Percentiles rank a stretch among this genome's conserved stretches.
These are phyloP conservation scores for Backusella parvicylindrica DNA, from an alignment of 192 early-diverging fungal species.

Conservation along the genomic window DNA sequence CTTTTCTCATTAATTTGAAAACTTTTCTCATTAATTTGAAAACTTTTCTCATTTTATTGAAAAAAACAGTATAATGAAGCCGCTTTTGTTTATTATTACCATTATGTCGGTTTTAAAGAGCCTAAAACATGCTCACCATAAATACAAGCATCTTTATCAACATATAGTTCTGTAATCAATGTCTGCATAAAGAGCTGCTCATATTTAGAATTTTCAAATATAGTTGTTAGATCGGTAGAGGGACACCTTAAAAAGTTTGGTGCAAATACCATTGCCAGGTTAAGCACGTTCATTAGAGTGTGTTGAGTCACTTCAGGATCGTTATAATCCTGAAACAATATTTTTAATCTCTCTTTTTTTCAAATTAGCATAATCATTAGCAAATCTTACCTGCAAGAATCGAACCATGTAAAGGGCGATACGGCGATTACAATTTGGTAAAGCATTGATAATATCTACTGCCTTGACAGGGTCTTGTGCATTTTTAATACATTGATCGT, in stretches of 20 bases:
- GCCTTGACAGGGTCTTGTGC: slow-evolving; percentile 47
- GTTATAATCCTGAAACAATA: slow-evolving; percentile 55
- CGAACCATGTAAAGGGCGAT: slow-evolving; percentile 79
- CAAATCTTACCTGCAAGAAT: slow-evolving; percentile 71
- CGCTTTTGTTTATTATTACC: no score
- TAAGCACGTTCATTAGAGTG: slow-evolving; percentile 88
- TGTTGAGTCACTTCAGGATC: slow-evolving; percentile 59
- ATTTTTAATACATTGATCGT: slow-evolving; percentile 69
- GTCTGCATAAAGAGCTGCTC: slow-evolving; percentile 33
- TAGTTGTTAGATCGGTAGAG: slow-evolving; percentile 54
- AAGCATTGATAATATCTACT: slow-evolving; percentile 41
- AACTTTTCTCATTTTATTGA: no score
- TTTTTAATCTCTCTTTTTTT: background rate
- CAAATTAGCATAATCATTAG: background rate
- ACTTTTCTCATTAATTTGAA: no score
- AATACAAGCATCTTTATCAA: slow-evolving; percentile 3
- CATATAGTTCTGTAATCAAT: slow-evolving; percentile 3
- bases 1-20: no score
- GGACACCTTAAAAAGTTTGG: slow-evolving; percentile 91
- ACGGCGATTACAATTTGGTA: slow-evolving; percentile 61
- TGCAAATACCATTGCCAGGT: slow-evolving; percentile 95
- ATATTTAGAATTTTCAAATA: slow-evolving; percentile 52
- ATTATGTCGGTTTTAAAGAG: background rate
- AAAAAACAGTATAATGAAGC: no score
- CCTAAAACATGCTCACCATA: background rate